Conservation (phyloP, 345 rosid species). For the Capsella bursapastoris region DNA sequence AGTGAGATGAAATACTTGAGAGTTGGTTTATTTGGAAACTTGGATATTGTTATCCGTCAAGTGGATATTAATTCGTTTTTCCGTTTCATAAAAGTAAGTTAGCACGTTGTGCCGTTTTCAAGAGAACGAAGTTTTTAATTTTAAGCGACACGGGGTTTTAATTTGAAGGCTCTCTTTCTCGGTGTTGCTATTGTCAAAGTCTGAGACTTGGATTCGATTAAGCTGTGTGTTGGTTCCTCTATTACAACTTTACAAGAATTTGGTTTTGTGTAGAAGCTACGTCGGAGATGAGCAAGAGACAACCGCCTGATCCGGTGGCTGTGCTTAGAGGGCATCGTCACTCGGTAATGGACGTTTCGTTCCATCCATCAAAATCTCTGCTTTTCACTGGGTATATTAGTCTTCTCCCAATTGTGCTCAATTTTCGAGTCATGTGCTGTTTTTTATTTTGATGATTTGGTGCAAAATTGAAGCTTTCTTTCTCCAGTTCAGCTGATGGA, state of each 20-base stretch:
- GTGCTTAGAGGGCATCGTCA: slow-evolving; percentile 95
- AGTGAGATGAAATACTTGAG: not conserved
- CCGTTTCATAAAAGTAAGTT: not conserved
- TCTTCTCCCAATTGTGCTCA: not conserved
- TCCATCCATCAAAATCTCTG: slow-evolving; percentile 70
- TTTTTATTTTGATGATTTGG: slow-evolving; percentile 5
- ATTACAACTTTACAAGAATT: not conserved
- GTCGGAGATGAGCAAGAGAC: slow-evolving; percentile 62
- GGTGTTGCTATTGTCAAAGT: not conserved
- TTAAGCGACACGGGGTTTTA: slow-evolving; percentile 3
- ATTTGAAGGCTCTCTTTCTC: not conserved
- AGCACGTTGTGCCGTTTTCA: slow-evolving; percentile 22
- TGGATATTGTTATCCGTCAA: not conserved
- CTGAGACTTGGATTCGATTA: slow-evolving; percentile 7
- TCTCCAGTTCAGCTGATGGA: slow-evolving; percentile 80
- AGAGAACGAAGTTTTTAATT: not conserved
- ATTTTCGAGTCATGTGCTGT: not conserved
- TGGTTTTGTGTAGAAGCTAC: slow-evolving; percentile 3
- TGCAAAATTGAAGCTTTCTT: slow-evolving; percentile 15
- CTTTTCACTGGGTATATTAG: slow-evolving; percentile 73
- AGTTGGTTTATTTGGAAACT: slow-evolving; percentile 26
- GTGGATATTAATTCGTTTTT: not conserved
- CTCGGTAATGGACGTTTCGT: slow-evolving; percentile 79
- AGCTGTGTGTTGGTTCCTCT: not conserved
- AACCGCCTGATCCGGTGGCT: slow-evolving; percentile 86